Evolutionary conservation across 352 stramenopile genomes (phyloP), one percentile per base, ranked within the genome.

Genomic region (Phytophthora fragariaefolia): DNA sequence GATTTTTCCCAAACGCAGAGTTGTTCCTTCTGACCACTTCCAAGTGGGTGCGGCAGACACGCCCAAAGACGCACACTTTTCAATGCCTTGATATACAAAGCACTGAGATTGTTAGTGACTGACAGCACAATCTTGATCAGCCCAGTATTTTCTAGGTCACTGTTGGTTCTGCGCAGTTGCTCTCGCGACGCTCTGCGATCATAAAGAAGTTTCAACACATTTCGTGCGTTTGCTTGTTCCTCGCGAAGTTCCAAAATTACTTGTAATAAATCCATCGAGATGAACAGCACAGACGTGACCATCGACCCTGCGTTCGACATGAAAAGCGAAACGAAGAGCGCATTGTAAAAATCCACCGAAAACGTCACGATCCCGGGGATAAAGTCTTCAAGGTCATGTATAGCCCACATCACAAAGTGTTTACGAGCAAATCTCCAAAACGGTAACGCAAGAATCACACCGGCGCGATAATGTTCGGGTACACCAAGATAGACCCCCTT

Each of bases 311-410:
- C 10, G 6, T 10, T n/a, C 30, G 27, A 63, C 48, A 66, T 63
- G 55, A 50, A 65, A 13, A 60, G 54, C 6, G 48, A 65, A 2
- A 64, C 26, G 13, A 61, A 70, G 0, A 70, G 48, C 6, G 54
- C 26, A 26, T 49, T 51, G 27, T 61, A 70, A 17, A 60, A 57
- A 36, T 70, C 55, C 2, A 56, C 38, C 0, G 32, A 48, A 36
- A 65, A 58, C 0, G 50, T 45, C 38, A 66, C 52, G 5, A 56
- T 51, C 27, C 47, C 22, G 7, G 57, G 47, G 17, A 52, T 17
- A 40, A 51, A 64, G 12, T 64, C 46, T 34, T 58, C 58, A 0
- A 54, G 7, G 7, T 59, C 38, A 7, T 23, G 10, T n/a, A 24
- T 54, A 7, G 30, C n/a, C 6, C 36, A 23, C 5, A 43, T 23